Conservation (phyloP, 202 grass and related monocot species). For the Zizania palustris region DNA sequence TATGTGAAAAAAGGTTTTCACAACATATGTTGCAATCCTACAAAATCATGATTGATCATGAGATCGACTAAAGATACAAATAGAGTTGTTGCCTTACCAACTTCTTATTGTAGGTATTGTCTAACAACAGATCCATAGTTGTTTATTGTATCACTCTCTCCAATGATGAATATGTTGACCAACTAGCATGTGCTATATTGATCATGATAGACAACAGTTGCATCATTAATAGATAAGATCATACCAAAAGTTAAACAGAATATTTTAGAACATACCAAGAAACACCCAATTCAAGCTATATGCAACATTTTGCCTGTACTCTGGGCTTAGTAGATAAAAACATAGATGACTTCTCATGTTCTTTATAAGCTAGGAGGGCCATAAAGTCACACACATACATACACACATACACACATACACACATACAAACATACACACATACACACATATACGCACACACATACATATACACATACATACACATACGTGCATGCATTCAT, state of each 20-base stretch:
- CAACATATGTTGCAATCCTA: not conserved
- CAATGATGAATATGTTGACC: slow-evolving; percentile 84
- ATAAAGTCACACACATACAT: slow-evolving; percentile 94
- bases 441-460: too few species aligned
- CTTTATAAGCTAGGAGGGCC: slow-evolving; percentile 88
- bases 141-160: slow-evolving; percentile 88
- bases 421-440: too few species aligned
- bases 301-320: slow-evolving; percentile 80
- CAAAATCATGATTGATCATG: not conserved
- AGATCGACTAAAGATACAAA: not conserved
- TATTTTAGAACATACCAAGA: slow-evolving; percentile 60
- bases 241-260: not conserved
- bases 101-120: slow-evolving; percentile 79
- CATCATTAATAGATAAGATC: slow-evolving; percentile 11
- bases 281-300: slow-evolving; percentile 89
- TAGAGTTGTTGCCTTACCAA: slow-evolving; percentile 62
- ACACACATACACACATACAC: too few species aligned
- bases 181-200: slow-evolving; percentile 75
- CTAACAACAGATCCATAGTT: slow-evolving; percentile 74
- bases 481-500: too few species aligned
- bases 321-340: slow-evolving; percentile 88
- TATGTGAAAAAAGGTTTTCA: not conserved
- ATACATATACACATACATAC: too few species aligned
- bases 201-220: slow-evolving; percentile 37
- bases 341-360: slow-evolving; percentile 98